Percentiles rank a stretch among this genome's conserved stretches.
Conservation (phyloP, 257 asterid species). For the Datura wrightii region DNA sequence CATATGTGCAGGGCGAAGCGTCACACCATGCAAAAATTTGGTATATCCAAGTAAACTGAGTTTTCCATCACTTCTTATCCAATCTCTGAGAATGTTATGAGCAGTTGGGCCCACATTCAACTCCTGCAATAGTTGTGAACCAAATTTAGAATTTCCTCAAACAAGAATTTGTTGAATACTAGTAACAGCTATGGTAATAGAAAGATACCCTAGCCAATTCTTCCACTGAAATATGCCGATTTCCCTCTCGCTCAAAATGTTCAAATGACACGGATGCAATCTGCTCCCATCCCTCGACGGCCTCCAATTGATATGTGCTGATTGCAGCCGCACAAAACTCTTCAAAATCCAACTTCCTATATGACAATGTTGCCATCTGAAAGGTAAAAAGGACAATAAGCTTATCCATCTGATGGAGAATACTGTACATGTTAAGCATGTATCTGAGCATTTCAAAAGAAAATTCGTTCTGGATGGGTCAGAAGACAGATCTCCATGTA, state of each 20-base stretch:
- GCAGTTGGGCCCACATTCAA: slow-evolving; percentile 75
- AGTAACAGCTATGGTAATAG: neutral
- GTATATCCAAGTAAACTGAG: slow-evolving; percentile 81
- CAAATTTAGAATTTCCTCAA: neutral
- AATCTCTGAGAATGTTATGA: slow-evolving; percentile 73
- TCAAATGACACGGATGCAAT: slow-evolving; percentile 73
- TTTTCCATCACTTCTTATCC: slow-evolving; percentile 77
- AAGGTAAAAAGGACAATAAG: slow-evolving; percentile 15
- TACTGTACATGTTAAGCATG: neutral
- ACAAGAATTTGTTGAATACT: neutral
- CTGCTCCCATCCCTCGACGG: slow-evolving; percentile 83
- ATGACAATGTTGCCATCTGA: slow-evolving; percentile 77
- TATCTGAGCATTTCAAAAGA: neutral
- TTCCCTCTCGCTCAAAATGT: slow-evolving; percentile 82
- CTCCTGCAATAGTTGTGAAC: slow-evolving; percentile 58
- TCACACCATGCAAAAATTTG: slow-evolving; percentile 92
- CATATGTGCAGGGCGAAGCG: slow-evolving; percentile 73
- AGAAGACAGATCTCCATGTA: neutral
- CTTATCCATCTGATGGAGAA: neutral
- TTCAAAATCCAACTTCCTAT: slow-evolving; percentile 77
- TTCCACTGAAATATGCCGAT: slow-evolving; percentile 76
- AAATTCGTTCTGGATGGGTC: neutral
- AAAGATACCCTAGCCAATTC: slow-evolving; percentile 80
- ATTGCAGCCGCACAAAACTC: slow-evolving; percentile 93
- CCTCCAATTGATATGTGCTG: slow-evolving; percentile 89